Evolutionary conservation across 2,329 filamentous ascomycete species (phyloP).

Genomic region (Lecanosticta acicola): DNA sequence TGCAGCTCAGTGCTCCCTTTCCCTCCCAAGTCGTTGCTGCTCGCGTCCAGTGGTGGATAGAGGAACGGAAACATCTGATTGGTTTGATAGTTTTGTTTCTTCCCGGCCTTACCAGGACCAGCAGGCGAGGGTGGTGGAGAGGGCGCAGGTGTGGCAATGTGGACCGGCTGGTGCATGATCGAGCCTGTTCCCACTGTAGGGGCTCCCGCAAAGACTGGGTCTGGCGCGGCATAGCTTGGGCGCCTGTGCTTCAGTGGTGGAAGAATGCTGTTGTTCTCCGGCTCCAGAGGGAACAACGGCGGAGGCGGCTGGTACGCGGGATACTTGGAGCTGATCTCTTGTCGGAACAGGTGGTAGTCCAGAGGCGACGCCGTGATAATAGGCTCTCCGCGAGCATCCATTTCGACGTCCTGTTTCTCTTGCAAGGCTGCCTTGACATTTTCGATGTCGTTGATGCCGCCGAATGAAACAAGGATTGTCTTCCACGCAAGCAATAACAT

Average conservation of each 20-base stretch:
- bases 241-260: slow-evolving; percentile 76
- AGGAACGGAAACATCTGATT: slow-evolving; percentile 98
- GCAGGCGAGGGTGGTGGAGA: slow-evolving; percentile 91
- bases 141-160: slow-evolving; percentile 96
- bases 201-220: slow-evolving; percentile 42
- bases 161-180: slow-evolving; percentile 90
- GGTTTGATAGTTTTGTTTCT: slow-evolving; percentile 99
- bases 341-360: slow-evolving; percentile 92
- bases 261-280: slow-evolving; percentile 84
- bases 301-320: slow-evolving; percentile 89
- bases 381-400: slow-evolving; percentile 59
- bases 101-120: slow-evolving; percentile 77
- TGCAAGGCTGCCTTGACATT: slow-evolving; percentile 67
- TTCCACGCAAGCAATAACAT: slow-evolving; percentile 81
- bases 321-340: slow-evolving; percentile 97
- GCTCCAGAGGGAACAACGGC: slow-evolving; percentile 75
- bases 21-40: slow-evolving; percentile 83
- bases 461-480: slow-evolving; percentile 77
- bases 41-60: slow-evolving; percentile 85
- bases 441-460: slow-evolving; percentile 67
- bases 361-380: slow-evolving; percentile 87
- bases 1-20: slow-evolving; percentile 79
- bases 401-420: slow-evolving; percentile 51
- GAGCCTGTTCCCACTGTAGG: slow-evolving; percentile 52
- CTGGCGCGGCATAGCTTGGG: slow-evolving; percentile 30